Evolutionary conservation across 768 basidiomycete genomes (phyloP), one percentile per base, ranked within the genome.

Genomic region (Lentinus tigrinus): DNA sequence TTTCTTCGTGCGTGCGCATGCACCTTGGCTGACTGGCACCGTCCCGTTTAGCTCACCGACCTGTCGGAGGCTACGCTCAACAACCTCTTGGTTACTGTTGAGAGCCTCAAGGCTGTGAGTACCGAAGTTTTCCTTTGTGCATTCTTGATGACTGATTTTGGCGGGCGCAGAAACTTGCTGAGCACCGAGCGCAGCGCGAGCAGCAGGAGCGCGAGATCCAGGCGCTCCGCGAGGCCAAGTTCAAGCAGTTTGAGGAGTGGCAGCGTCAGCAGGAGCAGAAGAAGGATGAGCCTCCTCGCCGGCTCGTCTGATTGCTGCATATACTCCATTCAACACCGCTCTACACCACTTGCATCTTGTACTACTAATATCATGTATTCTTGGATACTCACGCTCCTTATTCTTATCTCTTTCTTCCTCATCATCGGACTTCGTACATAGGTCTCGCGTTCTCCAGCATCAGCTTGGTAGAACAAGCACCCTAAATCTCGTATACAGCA

Each of bases 21-120:
- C 7, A 6, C 0, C 10, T 23, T 19, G 21, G 4, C 24, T 46
- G 16, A 57, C 27, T 48, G n/a, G 43, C 36, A 46, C 62, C n/a
- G 24, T 55, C 4, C 10, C 19, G 19, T 24, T 24, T 57, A 87
- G 88, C 79, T 86, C 73, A 72, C 74, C 8, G 85, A 88, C 50
- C 67, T 89, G 57, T 88, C 88, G 2, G 89, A 90, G 67, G 77
- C 79, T 16, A 85, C 87, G 0, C 79, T 91, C 17, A 87, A 88
- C 44, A 77, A 79, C 21, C 77, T 89, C 42, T 69, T 88, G 50
- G 67, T 70, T 23, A 81, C 79, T 0, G 78, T 87, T 47, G 81
- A 88, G 64, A 72, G 77, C 31, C 72, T 90, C 54, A 89, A 85
- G 72, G 73, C 73, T 16, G 87, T 88, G 60, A 60, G 85, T 77